Evolutionary conservation across 345 rosid genomes (phyloP).

Genomic region (Mallotus nudiflorus): DNA sequence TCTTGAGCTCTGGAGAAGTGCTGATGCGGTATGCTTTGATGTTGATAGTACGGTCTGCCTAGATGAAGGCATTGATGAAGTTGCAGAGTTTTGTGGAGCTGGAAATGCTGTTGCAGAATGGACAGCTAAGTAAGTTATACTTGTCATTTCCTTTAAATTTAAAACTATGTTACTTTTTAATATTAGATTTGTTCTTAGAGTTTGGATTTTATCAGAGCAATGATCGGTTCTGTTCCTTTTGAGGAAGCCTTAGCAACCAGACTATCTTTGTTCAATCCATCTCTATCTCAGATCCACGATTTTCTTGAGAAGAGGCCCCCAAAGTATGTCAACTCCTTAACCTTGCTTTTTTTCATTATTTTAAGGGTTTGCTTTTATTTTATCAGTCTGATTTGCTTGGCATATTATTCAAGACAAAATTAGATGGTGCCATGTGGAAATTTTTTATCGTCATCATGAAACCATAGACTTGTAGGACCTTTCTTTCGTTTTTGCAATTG

Average conservation of each 20-base stretch:
- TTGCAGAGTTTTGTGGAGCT: conserved; percentile 98
- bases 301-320: conserved; percentile 79
- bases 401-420: background rate
- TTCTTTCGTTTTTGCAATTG: background rate
- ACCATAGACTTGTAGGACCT: background rate
- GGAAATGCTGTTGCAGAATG: conserved; percentile 96
- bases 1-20: conserved; percentile 72
- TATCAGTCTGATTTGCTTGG: background rate
- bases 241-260: conserved; percentile 95
- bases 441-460: background rate
- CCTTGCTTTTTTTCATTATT: conserved; percentile 3
- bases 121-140: conserved; percentile 74
- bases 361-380: background rate
- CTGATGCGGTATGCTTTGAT: conserved; percentile 89
- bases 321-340: conserved; percentile 44
- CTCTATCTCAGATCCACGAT: conserved; percentile 68
- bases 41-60: conserved; percentile 97
- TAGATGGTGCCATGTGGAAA: background rate
- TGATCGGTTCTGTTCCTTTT: conserved; percentile 95
- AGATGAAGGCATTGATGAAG: conserved; percentile 97
- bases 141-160: conserved; percentile 4
- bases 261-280: conserved; percentile 82
- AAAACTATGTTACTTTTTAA: background rate
- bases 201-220: conserved; percentile 58
- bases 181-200: conserved; percentile 12